A percentile compares a stretch with the other conserved stretches of the same genome.
Conservation (phyloP, 78 protist genomes). For the Chrysochromulina parva region DNA sequence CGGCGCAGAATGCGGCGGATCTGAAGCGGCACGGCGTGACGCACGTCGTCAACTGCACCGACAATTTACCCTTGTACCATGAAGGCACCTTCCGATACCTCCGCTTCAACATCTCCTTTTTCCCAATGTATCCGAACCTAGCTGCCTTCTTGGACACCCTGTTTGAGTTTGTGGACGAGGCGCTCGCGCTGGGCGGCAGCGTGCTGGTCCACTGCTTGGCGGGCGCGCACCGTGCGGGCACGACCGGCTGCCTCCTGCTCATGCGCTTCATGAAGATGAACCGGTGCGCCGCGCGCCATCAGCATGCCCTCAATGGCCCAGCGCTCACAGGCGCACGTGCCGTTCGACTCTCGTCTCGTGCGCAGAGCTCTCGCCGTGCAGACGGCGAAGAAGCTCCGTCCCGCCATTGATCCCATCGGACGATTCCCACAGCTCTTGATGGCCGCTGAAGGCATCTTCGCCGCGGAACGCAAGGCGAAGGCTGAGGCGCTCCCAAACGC, state of each 20-base stretch:
- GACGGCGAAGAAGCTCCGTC: neutral
- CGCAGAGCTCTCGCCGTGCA: too few species aligned
- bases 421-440: neutral
- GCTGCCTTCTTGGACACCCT: neutral
- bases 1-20: neutral
- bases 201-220: slow-evolving; percentile 12
- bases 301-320: too few species aligned
- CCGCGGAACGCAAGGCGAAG: too few species aligned
- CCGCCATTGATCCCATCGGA: neutral
- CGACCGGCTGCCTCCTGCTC: neutral
- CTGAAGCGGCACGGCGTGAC: neutral
- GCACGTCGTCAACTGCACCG: slow-evolving; percentile 9
- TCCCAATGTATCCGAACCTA: neutral
- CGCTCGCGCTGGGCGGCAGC: neutral
- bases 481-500: too few species aligned
- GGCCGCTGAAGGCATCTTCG: too few species aligned
- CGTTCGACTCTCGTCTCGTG: too few species aligned
- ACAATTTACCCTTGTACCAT: neutral
- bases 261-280: neutral
- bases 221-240: slow-evolving; percentile 23
- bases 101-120: neutral
- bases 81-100: neutral
- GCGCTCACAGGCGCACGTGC: too few species aligned
- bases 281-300: neutral
- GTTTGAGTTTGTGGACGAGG: neutral